Percentiles rank a stretch among this genome's conserved stretches.
These are phyloP conservation scores for Exophiala mesophila DNA, from an alignment of 2,329 filamentous ascomycete species.

Conservation along the genomic window DNA sequence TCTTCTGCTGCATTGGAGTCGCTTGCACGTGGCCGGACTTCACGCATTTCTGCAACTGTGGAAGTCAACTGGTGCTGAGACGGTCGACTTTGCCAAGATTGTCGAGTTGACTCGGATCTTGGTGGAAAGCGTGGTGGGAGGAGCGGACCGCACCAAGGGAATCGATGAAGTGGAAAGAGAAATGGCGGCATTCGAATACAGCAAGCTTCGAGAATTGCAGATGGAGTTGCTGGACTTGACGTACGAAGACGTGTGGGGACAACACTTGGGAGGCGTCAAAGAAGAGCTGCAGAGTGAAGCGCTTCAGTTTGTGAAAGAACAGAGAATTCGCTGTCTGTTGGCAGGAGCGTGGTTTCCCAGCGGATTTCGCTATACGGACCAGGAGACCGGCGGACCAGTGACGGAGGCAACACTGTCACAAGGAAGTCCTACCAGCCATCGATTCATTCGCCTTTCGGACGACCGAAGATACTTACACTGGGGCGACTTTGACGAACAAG, in stretches of 20 bases:
- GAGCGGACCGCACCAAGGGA: conserved; percentile 74
- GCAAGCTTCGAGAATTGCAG: conserved; percentile 73
- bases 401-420: conserved; percentile 33
- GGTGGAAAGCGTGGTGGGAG: conserved; percentile 81
- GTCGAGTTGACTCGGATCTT: conserved; percentile 86
- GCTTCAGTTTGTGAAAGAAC: conserved; percentile 93
- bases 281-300: conserved; percentile 89
- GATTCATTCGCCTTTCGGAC: conserved; percentile 83
- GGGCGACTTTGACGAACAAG: conserved; percentile 69
- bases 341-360: conserved; percentile 81
- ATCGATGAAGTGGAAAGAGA: conserved; percentile 86
- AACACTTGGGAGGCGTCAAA: conserved; percentile 82
- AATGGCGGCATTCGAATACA: conserved; percentile 74
- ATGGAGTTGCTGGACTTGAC: conserved; percentile 88
- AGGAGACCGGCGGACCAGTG: conserved; percentile 32
- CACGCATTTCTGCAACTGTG: conserved; percentile 87
- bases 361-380: conserved; percentile 46
- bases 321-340: conserved; percentile 83
- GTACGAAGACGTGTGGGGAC: conserved; percentile 92
- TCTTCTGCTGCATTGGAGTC: conserved; percentile 85
- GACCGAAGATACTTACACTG: conserved; percentile 89
- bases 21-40: conserved; percentile 77
- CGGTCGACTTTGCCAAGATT: conserved; percentile 89
- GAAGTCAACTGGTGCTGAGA: conserved; percentile 80
- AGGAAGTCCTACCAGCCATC: conserved; percentile 57